These are phyloP conservation scores for Amylocarpus encephaloides DNA, from an alignment of 2,329 filamentous ascomycete species.

Conservation along the genomic window DNA sequence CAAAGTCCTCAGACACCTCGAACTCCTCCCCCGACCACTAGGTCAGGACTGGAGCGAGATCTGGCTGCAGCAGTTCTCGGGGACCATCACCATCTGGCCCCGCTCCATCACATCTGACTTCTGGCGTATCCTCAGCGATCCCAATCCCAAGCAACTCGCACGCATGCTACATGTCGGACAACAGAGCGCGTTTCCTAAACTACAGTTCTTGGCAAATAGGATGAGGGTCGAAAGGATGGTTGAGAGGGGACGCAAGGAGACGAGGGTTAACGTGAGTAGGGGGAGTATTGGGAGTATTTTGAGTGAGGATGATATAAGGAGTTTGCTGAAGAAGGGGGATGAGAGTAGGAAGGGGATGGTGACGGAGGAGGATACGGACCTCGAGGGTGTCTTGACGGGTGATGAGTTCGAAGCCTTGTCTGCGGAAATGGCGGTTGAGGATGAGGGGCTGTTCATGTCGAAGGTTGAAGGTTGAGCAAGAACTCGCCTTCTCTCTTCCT, in stretches of 20 bases:
- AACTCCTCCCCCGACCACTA: conserved; percentile 80
- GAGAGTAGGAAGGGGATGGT: conserved; percentile 32
- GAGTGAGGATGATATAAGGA: conserved; percentile 53
- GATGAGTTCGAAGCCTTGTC: conserved; percentile 19
- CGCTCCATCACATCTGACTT: conserved; percentile 75
- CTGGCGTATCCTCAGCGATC: conserved; percentile 78
- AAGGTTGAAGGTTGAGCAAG: no score
- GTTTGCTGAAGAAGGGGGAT: conserved; percentile 35
- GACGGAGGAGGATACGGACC: conserved; percentile 25
- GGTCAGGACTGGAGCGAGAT: conserved; percentile 97
- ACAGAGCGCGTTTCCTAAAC: conserved; percentile 81
- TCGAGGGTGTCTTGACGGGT: conserved; percentile 12
- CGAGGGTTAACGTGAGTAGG: conserved; percentile 40
- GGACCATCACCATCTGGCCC: conserved; percentile 95
- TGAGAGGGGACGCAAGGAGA: conserved; percentile 52
- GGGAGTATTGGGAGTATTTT: conserved; percentile 54
- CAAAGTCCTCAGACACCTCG: conserved; percentile 85
- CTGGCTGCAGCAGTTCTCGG: conserved; percentile 91
- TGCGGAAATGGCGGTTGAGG: conserved; percentile 4
- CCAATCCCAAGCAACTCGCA: conserved; percentile 65
- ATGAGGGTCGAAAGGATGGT: conserved; percentile 72
- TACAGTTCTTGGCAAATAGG: conserved; percentile 85
- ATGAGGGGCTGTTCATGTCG: background rate
- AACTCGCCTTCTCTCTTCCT: no score
- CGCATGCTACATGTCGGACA: conserved; percentile 88